These are phyloP conservation scores for Microsporum ferrugineum DNA, from an alignment of 2,329 filamentous ascomycete species.

Conservation along the genomic window DNA sequence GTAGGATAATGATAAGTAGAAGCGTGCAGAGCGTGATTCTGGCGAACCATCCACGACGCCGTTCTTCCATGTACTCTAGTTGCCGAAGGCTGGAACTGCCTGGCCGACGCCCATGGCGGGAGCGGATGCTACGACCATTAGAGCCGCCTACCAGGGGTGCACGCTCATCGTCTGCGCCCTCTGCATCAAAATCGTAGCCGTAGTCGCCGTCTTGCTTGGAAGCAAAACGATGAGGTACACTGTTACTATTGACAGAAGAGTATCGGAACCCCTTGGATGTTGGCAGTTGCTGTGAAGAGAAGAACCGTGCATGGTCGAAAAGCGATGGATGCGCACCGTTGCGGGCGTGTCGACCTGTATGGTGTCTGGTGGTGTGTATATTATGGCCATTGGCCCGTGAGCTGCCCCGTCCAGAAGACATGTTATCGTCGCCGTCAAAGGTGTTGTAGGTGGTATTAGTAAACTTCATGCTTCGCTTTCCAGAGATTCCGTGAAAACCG, in stretches of 20 bases:
- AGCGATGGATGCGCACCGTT: constrained; percentile 56
- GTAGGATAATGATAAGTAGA: constrained; percentile 65
- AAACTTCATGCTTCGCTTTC: constrained; percentile 95
- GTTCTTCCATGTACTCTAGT: constrained; percentile 61
- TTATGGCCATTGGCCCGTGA: constrained; percentile 53
- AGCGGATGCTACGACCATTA: constrained; percentile 50
- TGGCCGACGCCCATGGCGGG: constrained; percentile 44
- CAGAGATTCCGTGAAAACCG: constrained; percentile 48
- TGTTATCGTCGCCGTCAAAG: constrained; percentile 54
- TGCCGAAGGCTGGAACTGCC: constrained; percentile 51
- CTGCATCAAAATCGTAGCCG: constrained; percentile 71
- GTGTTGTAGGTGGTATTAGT: constrained; percentile 51
- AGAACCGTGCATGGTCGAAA: constrained; percentile 67
- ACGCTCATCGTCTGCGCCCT: constrained; percentile 73
- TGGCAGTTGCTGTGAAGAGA: constrained; percentile 35
- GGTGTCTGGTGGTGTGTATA: constrained; percentile 56
- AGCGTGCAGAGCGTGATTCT: constrained; percentile 79
- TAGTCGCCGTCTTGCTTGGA: constrained; percentile 51
- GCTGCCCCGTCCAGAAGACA: constrained; percentile 50
- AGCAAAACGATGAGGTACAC: constrained; percentile 41
- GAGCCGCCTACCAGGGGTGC: constrained; percentile 62
- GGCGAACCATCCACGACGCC: constrained; percentile 53
- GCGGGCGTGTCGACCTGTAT: constrained; percentile 69
- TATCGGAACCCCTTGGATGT: constrained; percentile 51
- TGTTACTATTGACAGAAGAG: constrained; percentile 41